Evolutionary conservation across 2,329 filamentous ascomycete species (phyloP).

Genomic region (Dichotomopilus funicola): DNA sequence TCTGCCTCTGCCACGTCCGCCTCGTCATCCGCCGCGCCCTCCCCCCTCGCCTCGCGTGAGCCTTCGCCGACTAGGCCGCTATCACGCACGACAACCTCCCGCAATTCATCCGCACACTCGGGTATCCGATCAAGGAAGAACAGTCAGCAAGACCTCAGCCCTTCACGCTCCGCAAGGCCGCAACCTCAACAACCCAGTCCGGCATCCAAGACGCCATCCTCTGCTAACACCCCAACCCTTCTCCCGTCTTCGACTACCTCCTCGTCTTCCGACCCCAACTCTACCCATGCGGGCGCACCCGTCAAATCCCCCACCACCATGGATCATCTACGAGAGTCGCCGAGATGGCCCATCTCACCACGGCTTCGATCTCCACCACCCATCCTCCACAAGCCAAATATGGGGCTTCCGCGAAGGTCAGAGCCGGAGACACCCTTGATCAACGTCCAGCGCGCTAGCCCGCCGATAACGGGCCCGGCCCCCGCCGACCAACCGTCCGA

Average conservation of each 20-base stretch:
- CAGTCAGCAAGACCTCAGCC: conserved; percentile 58
- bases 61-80: conserved; percentile 41
- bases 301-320: conserved; percentile 51
- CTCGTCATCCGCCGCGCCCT: conserved; percentile 26
- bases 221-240: conserved; percentile 60
- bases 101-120: conserved; percentile 28
- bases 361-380: conserved; percentile 73
- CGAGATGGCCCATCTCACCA: conserved; percentile 72
- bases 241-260: conserved; percentile 34
- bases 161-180: conserved; percentile 45
- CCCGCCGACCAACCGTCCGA: conserved; percentile 38
- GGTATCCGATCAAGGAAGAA: conserved; percentile 56
- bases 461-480: conserved; percentile 30
- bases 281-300: conserved; percentile 53
- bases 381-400: conserved; percentile 40
- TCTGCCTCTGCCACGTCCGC: conserved; percentile 20
- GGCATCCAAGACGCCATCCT: conserved; percentile 61
- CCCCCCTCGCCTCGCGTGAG: conserved; percentile 37
- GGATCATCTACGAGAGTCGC: conserved; percentile 48
- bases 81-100: conserved; percentile 26
- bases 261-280: conserved; percentile 51
- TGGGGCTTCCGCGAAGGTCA: conserved; percentile 38
- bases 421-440: conserved; percentile 48
- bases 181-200: conserved; percentile 55
- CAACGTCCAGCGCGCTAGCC: conserved; percentile 46